Evolutionary conservation across 1,139 yeast genomes (phyloP).

Genomic region (Yarrowia galli): DNA sequence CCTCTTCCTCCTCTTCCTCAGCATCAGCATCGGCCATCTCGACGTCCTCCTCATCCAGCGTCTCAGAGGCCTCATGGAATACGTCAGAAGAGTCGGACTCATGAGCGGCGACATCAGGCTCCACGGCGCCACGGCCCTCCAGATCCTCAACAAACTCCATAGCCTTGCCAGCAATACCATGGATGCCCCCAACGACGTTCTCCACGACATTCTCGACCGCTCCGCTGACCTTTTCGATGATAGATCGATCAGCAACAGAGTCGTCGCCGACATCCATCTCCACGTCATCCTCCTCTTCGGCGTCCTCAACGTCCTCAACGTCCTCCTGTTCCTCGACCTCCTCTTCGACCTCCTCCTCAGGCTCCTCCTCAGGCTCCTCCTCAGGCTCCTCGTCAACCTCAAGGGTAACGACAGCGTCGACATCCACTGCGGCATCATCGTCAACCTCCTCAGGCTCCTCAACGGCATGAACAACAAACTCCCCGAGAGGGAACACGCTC

Average conservation of each 20-base stretch:
- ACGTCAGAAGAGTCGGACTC: background rate
- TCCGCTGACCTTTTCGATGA: background rate
- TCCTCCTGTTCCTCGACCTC: background rate
- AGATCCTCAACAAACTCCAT: background rate
- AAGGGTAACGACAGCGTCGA: background rate
- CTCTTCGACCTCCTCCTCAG: background rate
- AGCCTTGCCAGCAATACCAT: background rate
- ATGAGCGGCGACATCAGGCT: background rate
- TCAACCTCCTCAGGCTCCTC: constrained; percentile 8
- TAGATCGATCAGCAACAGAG: background rate
- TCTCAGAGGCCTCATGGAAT: constrained; percentile 1
- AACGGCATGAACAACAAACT: constrained; percentile 5
- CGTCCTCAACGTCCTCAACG: constrained; percentile 7
- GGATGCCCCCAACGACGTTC: constrained; percentile 1
- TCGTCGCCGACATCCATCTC: background rate
- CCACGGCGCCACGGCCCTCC: background rate
- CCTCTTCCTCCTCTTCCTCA: constrained; percentile 3
- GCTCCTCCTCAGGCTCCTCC: background rate
- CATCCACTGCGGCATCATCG: background rate
- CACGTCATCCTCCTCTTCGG: background rate
- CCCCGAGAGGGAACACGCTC: background rate
- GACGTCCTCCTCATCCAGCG: background rate
- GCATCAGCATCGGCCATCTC: background rate
- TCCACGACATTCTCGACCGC: background rate
- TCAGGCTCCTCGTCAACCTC: background rate